These are phyloP conservation scores for Neurospora africana DNA, from an alignment of 495 filamentous ascomycete genomes.

Conservation along the genomic window DNA sequence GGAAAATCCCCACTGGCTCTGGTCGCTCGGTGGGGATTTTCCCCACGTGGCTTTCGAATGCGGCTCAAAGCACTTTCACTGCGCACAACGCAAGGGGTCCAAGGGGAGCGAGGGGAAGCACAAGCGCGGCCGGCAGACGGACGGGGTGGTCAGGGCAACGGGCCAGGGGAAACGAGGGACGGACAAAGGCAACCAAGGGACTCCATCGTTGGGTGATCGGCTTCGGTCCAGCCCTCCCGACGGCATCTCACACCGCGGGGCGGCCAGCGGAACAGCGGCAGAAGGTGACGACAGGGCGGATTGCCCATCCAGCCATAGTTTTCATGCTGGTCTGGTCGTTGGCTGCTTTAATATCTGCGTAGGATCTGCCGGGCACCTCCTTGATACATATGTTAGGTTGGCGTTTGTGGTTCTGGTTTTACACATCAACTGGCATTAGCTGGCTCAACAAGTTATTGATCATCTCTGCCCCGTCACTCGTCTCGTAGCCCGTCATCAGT, in stretches of 20 bases:
- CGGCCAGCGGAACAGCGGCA: not conserved
- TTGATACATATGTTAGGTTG: not conserved
- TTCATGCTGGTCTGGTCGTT: not conserved
- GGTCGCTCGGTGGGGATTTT: constrained; percentile 14
- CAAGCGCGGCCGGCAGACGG: not conserved
- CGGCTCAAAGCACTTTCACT: constrained; percentile 15
- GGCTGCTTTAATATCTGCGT: not conserved
- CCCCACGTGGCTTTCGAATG: constrained; percentile 15
- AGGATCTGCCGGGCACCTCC: not conserved
- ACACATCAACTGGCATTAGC: not conserved
- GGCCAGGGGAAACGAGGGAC: not conserved
- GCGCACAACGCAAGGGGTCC: not conserved
- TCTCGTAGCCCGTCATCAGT: not conserved
- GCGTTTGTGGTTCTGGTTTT: not conserved
- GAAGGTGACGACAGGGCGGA: not conserved
- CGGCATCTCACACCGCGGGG: not conserved
- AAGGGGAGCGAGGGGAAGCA: not conserved
- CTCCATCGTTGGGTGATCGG: not conserved
- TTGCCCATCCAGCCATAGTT: not conserved
- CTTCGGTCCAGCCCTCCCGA: not conserved
- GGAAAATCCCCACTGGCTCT: constrained; percentile 1
- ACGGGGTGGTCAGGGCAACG: not conserved
- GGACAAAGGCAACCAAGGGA: not conserved
- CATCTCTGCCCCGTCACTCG: not conserved
- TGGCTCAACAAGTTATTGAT: not conserved